phyloP scores from a whole-genome alignment of 140 eudicot species.

The Bidens hawaiensis region DNA sequence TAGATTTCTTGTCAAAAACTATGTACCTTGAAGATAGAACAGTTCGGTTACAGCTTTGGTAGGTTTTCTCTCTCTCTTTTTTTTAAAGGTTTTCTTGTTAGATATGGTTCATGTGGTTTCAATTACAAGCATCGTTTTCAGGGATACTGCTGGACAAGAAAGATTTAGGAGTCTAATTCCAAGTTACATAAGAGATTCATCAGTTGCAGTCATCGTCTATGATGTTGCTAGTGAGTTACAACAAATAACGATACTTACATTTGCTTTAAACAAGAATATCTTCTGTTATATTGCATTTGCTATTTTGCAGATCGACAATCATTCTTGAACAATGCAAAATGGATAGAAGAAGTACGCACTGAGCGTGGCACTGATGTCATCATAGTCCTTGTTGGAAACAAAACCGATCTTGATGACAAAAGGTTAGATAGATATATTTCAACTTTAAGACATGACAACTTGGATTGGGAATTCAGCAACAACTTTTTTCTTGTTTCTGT shows the following conservation, averaged over 20 bases:
- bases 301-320: conserved; percentile 72
- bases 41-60: conserved; percentile 87
- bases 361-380: conserved; percentile 88
- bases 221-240: conserved; percentile 84
- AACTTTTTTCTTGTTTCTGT: background rate
- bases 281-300: background rate
- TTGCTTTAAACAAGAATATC: background rate
- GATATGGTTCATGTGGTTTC: background rate
- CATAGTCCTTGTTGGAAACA: conserved; percentile 90
- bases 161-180: conserved; percentile 97
- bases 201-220: conserved; percentile 89
- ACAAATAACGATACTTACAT: background rate
- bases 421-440: conserved; percentile 52
- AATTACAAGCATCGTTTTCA: no score
- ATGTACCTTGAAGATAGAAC: conserved; percentile 91
- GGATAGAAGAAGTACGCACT: conserved; percentile 93
- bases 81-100: background rate
- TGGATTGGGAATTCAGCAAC: background rate
- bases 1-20: conserved; percentile 76
- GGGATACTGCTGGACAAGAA: conserved; percentile 99
- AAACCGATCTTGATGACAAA: conserved; percentile 95
- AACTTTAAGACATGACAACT: background rate
- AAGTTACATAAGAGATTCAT: conserved; percentile 94
- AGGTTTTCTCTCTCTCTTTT: conserved; percentile 7
- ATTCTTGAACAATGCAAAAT: conserved; percentile 77